Conservation (phyloP, 257 asterid species). For the Solanum neorickii region DNA sequence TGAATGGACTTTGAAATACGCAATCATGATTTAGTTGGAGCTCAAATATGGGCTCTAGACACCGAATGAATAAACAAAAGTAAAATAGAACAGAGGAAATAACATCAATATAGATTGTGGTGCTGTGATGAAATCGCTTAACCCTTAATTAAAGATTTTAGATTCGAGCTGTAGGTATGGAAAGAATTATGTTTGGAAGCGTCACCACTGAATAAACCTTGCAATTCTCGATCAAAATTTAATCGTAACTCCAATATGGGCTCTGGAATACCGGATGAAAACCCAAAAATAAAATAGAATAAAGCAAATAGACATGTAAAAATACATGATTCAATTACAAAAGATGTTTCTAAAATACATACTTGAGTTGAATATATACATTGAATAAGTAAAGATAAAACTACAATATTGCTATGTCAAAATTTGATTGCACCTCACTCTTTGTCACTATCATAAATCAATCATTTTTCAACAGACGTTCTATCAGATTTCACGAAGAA, state of each 20-base stretch:
- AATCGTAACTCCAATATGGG: not conserved
- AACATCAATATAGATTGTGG: not conserved
- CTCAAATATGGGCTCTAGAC: no score
- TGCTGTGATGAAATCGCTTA: no score
- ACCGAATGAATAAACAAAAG: not conserved
- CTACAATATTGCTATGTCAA: not conserved
- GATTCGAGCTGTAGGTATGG: not conserved
- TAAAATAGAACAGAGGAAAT: not conserved
- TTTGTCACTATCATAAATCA: not conserved
- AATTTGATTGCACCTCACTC: not conserved
- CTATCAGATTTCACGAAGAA: not conserved
- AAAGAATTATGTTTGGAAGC: no score
- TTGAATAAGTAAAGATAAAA: not conserved
- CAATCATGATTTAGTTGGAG: no score
- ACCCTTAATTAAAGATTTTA: no score
- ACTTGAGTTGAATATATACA: not conserved
- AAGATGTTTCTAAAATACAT: not conserved
- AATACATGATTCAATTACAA: not conserved
- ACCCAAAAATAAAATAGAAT: no score
- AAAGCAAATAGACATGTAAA: not conserved
- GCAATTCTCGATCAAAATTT: no score
- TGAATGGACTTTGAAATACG: no score
- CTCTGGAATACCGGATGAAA: not conserved
- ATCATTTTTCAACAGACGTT: not conserved
- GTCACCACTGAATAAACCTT: not conserved